Conservation (phyloP, 1,139 yeast species). For the Taphrina pruni region DNA sequence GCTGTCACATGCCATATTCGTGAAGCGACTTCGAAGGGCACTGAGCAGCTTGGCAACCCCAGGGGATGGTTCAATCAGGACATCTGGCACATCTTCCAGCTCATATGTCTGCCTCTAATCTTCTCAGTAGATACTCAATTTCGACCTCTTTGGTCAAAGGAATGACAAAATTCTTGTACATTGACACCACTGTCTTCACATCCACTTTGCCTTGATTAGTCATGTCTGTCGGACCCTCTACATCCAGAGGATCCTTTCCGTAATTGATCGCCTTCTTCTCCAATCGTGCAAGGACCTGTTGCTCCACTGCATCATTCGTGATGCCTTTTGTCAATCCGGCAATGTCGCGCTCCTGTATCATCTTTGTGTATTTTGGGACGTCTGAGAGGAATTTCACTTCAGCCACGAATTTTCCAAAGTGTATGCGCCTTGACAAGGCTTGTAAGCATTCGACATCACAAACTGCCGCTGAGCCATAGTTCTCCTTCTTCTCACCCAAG, state of each 20-base stretch:
- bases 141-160: conserved; percentile 95
- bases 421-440: conserved; percentile 89
- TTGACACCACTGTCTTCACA: conserved; percentile 77
- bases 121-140: conserved; percentile 81
- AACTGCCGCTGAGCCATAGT: conserved; percentile 82
- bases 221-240: conserved; percentile 53
- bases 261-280: conserved; percentile 80
- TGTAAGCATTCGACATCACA: conserved; percentile 87
- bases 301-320: conserved; percentile 86
- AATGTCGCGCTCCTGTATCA: conserved; percentile 70
- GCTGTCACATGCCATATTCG: no score
- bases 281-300: conserved; percentile 76
- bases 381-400: conserved; percentile 85
- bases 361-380: conserved; percentile 63
- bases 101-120: conserved; percentile 60
- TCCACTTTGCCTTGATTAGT: conserved; percentile 69
- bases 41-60: no score
- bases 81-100: background rate
- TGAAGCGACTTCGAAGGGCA: no score
- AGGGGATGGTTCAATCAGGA: no score
- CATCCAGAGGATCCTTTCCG: conserved; percentile 79
- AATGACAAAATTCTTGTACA: conserved; percentile 83
- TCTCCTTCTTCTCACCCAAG: conserved; percentile 71
- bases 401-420: conserved; percentile 93
- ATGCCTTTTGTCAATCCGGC: conserved; percentile 79